A percentile compares a stretch with the other conserved stretches of the same genome.
These are phyloP conservation scores for Zoysia japonica DNA, from an alignment of 176 grass and related monocot species.

Conservation along the genomic window DNA sequence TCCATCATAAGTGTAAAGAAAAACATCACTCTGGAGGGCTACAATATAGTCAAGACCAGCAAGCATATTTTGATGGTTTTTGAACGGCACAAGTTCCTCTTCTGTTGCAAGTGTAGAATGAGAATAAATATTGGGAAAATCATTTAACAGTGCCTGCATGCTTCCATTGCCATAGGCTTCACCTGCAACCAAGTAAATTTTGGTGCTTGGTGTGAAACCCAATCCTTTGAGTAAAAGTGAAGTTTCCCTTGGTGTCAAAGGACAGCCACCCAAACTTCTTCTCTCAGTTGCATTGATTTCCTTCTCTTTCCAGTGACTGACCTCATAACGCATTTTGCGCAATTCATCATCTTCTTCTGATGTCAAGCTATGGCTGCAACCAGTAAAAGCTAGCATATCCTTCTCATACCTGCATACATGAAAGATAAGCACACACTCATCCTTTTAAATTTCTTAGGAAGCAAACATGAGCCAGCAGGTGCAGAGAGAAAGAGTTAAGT, in stretches of 20 bases:
- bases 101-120: slow-evolving; percentile 74
- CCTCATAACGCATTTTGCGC: slow-evolving; percentile 82
- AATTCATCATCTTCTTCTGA: slow-evolving; percentile 73
- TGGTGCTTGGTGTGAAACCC: slow-evolving; percentile 64
- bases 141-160: slow-evolving; percentile 65
- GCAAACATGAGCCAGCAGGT: neutral
- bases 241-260: slow-evolving; percentile 91
- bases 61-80: slow-evolving; percentile 96
- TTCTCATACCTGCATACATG: slow-evolving; percentile 82
- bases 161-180: slow-evolving; percentile 95
- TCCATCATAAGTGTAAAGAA: slow-evolving; percentile 94
- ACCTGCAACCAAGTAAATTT: slow-evolving; percentile 94
- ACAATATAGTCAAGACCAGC: slow-evolving; percentile 93
- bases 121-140: slow-evolving; percentile 87
- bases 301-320: slow-evolving; percentile 98
- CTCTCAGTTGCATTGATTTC: slow-evolving; percentile 92
- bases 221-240: slow-evolving; percentile 84
- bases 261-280: slow-evolving; percentile 79
- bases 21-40: slow-evolving; percentile 87
- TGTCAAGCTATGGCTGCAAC: slow-evolving; percentile 80
- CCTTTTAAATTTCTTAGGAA: neutral
- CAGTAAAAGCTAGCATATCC: slow-evolving; percentile 99
- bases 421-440: slow-evolving; percentile 10
- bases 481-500: slow-evolving; percentile 34
- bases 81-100: slow-evolving; percentile 76